Evolutionary conservation across 768 basidiomycete species (phyloP), one percentile per base, ranked within the genome.

Genomic region (Pisolithus sp.): DNA sequence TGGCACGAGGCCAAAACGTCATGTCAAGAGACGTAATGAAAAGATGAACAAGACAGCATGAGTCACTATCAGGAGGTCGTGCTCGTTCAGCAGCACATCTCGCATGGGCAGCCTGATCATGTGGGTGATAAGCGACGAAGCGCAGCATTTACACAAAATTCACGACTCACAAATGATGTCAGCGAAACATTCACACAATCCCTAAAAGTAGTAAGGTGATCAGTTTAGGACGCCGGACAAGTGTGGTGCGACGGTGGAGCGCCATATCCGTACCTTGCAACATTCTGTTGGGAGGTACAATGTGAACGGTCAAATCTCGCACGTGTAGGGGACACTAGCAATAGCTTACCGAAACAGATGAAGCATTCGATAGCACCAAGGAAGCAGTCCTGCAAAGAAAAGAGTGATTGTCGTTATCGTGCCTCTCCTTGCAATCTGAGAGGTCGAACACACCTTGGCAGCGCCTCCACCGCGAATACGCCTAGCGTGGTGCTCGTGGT

Each of bases 391-490:
- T 87, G 52, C 34, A 49, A 21, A 40, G 41, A 55, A 37, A 31
- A 24, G n/a, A 40, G 23, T 36, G 48, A 48, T 40, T n/a, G 20
- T 51, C 34, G 34, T 15, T 15, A 34, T 34, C 13, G 34, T 12
- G 34, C 34, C 12, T 31, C 21, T 30, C 5, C n/a, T 18, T 17
- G 20, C 18, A n/a, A 45, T 38, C 26, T 18, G 24, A 47, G 47
- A 0, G 39, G 10, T 15, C 0, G 8, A 28, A 51, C 56, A 49
- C 53, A 84, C 85, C 77, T 79, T 85, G 28, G 61, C 85, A 43
- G 79, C 85, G 54, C 85, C 86, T 60, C 82, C 86, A 53, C 86
- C 86, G 51, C 86, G 81, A 46, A 88, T 63, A 53, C 85, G 81
- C 49, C 72, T 73, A 5, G 81, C 78, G 40, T 69, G 64, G 21